Base-by-base conservation (phyloP, 352 stramenopile genomes). In the Pythium vanterpoolii region DNA sequence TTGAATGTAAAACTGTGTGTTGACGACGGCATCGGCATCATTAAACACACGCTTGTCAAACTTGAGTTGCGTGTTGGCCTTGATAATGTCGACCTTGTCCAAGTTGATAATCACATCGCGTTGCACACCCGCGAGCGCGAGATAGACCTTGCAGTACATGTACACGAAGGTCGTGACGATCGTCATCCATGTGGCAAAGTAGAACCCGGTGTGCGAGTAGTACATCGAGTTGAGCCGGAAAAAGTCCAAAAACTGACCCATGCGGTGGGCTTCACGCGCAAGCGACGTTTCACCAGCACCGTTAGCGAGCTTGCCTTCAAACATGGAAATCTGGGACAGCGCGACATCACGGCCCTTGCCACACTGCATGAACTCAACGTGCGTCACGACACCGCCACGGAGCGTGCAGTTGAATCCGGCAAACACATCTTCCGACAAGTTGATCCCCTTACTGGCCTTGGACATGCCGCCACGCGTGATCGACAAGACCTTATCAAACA, bases 371-470 rank as follows among this genome's bases (percentile, higher is more conserved):
- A 93, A 94, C 67, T 96, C 86, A 13, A 92, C 73, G 48, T 96
- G 86, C 0, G 82, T 90, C 38, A 94, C 83, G 27, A 90, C 62
- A 1, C 86, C 86, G 5, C 86, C 86, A 10, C 86, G 83, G 33
- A 96, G 69, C 4, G 83, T 90, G 24, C 89, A 80, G 30, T 93
- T 93, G 66, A 93, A 96, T 24, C 86, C 86, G 54, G 80, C 90
- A 46, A 96, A 96, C n/a, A 96, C 83, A 72, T 96, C 86, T 69
- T 96, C 86, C 24, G 84, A 94, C 58, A 96, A 42, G 47, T 96
- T 94, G 67, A 96, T 93, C 19, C 86, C 86, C 64, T 93, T 92
- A 61, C 79, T 93, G 3, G 86, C 84, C 64, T 96, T 96, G 3
- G 86, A 92, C 8, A 96, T 76, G 34, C 86, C 86, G 30, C 86